These are phyloP conservation scores for Taiozyma sp. DNA, from an alignment of 1,139 yeast genomes.

Conservation along the genomic window DNA sequence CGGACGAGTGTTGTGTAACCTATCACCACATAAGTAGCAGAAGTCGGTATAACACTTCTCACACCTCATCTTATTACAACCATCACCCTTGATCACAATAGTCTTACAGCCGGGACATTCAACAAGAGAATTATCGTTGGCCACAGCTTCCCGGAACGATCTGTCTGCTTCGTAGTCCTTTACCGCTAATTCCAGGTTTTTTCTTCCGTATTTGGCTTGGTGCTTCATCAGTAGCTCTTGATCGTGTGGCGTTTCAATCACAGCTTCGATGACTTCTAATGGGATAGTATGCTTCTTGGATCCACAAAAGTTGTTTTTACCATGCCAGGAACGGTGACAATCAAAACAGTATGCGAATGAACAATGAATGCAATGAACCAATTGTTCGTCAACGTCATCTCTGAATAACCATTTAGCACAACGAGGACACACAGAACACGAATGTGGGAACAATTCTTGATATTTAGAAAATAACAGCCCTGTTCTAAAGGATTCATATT, in stretches of 20 bases:
- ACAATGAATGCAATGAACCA: conserved; percentile 52
- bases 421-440: conserved; percentile 53
- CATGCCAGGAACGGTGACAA: conserved; percentile 68
- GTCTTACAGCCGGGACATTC: conserved; percentile 54
- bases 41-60: conserved; percentile 44
- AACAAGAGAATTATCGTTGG: conserved; percentile 35
- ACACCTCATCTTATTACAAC: conserved; percentile 69
- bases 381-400: conserved; percentile 44
- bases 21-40: conserved; percentile 53
- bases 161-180: conserved; percentile 45
- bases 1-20: conserved; percentile 38
- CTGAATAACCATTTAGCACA: conserved; percentile 44
- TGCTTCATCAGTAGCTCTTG: conserved; percentile 32
- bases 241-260: conserved; percentile 29
- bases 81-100: conserved; percentile 56
- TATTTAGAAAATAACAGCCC: conserved; percentile 42
- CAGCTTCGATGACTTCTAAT: conserved; percentile 34
- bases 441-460: conserved; percentile 41
- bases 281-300: conserved; percentile 36
- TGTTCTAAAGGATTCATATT: conserved; percentile 37
- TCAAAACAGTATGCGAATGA: conserved; percentile 54
- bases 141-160: conserved; percentile 42
- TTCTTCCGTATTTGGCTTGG: conserved; percentile 47
- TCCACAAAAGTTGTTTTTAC: conserved; percentile 45
- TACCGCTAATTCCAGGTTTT: conserved; percentile 38